Conservation (phyloP, 306 rosid genomes). For the cucumber (Cucumis sativus) region DNA sequence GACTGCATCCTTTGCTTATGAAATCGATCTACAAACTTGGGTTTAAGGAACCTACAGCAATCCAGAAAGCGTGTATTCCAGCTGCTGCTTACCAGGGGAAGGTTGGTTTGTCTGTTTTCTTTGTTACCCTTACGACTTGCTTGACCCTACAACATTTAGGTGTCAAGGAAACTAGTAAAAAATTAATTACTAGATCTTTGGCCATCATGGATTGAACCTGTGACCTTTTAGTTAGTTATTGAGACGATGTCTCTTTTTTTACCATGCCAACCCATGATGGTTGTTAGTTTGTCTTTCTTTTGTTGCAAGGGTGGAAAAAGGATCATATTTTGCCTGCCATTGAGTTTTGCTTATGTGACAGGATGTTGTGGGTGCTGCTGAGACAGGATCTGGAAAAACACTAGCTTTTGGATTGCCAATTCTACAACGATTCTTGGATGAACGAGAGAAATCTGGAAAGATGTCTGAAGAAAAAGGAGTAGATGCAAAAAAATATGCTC, state of each 20-base stretch:
- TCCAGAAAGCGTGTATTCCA: constrained; percentile 88
- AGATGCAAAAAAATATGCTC: constrained; percentile 33
- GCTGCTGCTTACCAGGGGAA: constrained; percentile 98
- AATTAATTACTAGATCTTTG: too few species aligned
- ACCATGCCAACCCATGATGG: too few species aligned
- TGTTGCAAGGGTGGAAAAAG: neutral
- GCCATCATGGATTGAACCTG: too few species aligned
- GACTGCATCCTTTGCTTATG: constrained; percentile 80
- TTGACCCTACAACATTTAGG: too few species aligned
- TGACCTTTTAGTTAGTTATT: too few species aligned
- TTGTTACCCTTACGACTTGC: too few species aligned
- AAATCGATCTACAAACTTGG: constrained; percentile 66
- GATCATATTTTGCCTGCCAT: neutral
- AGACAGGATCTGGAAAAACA: constrained; percentile 96
- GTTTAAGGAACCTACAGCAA: constrained; percentile 85
- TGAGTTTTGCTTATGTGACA: constrained; percentile 25
- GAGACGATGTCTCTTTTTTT: too few species aligned
- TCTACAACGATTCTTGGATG: constrained; percentile 87
- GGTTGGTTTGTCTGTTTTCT: constrained; percentile 33
- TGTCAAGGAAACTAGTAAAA: too few species aligned
- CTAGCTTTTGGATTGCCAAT: constrained; percentile 97
- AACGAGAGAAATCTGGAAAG: constrained; percentile 54
- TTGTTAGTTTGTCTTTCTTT: constrained; percentile 17
- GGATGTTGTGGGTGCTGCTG: constrained; percentile 97
- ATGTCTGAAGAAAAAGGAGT: constrained; percentile 32